Conservation (phyloP, 768 basidiomycete species). For the Suillus subluteus region DNA sequence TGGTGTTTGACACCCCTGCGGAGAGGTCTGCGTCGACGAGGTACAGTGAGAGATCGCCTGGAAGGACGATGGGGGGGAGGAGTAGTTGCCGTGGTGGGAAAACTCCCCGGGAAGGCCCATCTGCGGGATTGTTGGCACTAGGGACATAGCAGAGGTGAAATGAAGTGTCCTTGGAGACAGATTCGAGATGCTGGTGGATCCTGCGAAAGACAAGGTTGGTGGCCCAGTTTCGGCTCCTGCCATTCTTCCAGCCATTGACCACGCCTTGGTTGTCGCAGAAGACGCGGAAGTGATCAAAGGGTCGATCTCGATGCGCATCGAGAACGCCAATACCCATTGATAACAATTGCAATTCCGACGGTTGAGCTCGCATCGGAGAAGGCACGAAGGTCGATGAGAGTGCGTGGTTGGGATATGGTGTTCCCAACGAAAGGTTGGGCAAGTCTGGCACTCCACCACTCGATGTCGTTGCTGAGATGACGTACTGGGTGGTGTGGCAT, state of each 20-base stretch:
- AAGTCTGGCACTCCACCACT: slow-evolving; percentile 36
- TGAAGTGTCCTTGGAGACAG: too few species aligned
- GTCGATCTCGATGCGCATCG: not conserved
- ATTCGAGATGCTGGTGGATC: too few species aligned
- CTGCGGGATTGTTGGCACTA: not conserved
- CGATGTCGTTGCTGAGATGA: slow-evolving; percentile 25
- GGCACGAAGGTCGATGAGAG: slow-evolving; percentile 25
- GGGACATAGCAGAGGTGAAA: too few species aligned
- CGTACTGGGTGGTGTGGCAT: slow-evolving; percentile 22
- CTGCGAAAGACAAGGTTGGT: too few species aligned
- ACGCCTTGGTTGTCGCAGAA: slow-evolving; percentile 21
- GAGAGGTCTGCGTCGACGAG: slow-evolving; percentile 6
- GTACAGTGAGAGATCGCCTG: slow-evolving; percentile 19
- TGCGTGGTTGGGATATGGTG: not conserved
- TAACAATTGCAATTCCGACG: slow-evolving; percentile 35
- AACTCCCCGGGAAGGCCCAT: slow-evolving; percentile 1
- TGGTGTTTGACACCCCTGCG: too few species aligned
- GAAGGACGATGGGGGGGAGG: slow-evolving; percentile 37
- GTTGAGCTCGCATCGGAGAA: slow-evolving; percentile 42
- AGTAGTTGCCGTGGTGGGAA: slow-evolving; percentile 16
- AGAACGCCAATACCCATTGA: slow-evolving; percentile 21
- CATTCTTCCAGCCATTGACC: too few species aligned
- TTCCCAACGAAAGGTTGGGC: not conserved
- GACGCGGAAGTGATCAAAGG: not conserved
- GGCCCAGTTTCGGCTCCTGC: too few species aligned